Evolutionary conservation across 169 alveolate genomes (phyloP).

Genomic region (Neospora caninum): DNA sequence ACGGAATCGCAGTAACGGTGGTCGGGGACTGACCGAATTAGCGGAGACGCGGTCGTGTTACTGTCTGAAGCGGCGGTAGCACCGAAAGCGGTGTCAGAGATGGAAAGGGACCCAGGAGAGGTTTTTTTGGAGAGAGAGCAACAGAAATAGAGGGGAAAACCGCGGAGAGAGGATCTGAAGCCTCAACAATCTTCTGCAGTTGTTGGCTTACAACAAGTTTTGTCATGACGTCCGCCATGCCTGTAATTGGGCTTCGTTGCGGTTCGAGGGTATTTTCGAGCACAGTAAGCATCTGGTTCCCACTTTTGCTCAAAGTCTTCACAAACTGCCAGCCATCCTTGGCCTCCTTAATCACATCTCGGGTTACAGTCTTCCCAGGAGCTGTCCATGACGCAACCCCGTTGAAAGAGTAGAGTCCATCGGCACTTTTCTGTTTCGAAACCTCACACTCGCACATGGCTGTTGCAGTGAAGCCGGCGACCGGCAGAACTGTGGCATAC

Average conservation of each 20-base stretch:
- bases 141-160: conserved; percentile 27
- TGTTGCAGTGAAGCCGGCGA: conserved; percentile 43
- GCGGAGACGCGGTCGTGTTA: not conserved
- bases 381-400: conserved; percentile 52
- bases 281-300: not conserved
- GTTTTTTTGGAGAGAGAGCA: not conserved
- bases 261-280: conserved; percentile 32
- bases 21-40: not conserved
- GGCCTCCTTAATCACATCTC: conserved; percentile 1
- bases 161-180: not conserved
- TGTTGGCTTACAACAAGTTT: not conserved
- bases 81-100: not conserved
- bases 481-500: conserved; percentile 51
- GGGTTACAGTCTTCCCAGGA: not conserved
- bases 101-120: not conserved
- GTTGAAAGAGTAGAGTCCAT: not conserved
- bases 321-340: conserved; percentile 38
- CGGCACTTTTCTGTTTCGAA: not conserved
- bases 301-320: conserved; percentile 21
- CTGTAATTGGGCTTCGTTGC: not conserved
- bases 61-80: not conserved
- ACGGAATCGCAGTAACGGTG: not conserved
- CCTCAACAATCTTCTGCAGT: not conserved
- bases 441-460: conserved; percentile 58
- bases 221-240: conserved; percentile 17